These are phyloP conservation scores for Botrytis paeoniae DNA, from an alignment of 2,329 filamentous ascomycete genomes.

Conservation along the genomic window DNA sequence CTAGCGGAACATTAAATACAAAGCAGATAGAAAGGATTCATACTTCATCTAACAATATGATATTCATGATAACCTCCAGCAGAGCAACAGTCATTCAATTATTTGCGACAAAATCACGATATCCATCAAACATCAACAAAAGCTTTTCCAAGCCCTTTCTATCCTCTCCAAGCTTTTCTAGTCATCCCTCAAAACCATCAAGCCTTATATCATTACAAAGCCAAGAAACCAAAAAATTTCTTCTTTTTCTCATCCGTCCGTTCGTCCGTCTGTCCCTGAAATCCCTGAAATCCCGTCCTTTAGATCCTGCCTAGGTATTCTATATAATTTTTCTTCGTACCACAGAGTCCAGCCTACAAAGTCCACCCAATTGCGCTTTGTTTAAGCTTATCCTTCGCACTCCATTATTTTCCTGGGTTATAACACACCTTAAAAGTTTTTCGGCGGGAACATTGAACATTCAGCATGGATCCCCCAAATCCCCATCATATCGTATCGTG, in stretches of 20 bases:
- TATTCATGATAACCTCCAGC: neutral
- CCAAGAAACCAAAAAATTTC: neutral
- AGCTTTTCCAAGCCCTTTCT: conserved; percentile 1
- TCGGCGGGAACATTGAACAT: neutral
- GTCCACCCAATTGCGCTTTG: neutral
- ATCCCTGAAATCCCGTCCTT: neutral
- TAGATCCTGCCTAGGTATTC: neutral
- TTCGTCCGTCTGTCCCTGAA: neutral
- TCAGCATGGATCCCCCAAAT: neutral
- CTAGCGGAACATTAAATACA: neutral
- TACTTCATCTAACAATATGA: too few relatives aligned
- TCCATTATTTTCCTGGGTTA: neutral
- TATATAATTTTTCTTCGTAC: neutral
- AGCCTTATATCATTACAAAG: neutral
- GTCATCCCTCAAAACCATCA: neutral
- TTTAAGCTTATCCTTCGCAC: neutral
- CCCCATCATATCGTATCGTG: neutral
- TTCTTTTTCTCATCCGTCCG: neutral
- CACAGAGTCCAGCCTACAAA: neutral
- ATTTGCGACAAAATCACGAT: too few relatives aligned
- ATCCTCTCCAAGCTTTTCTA: neutral
- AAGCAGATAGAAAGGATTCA: neutral
- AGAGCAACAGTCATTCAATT: neutral
- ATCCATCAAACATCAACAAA: neutral
- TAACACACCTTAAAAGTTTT: neutral